Percentiles rank a stretch among this genome's conserved stretches.
phyloP scores from a whole-genome alignment of 202 grass and related monocot genomes.

The Bolboschoenoplectus hybrid region DNA sequence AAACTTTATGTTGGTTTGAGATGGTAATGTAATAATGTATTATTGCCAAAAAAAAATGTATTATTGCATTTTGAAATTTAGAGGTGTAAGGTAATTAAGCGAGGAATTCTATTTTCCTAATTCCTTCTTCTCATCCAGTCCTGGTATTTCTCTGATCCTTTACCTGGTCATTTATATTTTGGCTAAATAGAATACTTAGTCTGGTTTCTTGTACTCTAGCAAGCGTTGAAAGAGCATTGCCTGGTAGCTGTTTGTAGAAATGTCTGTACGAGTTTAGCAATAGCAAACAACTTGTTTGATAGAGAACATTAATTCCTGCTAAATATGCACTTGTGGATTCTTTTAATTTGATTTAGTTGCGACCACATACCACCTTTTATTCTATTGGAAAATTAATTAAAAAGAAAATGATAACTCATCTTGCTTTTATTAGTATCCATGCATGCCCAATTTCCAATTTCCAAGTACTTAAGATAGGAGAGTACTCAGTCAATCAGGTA shows the following conservation, averaged over 20 bases:
- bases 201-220: neutral
- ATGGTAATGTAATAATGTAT: neutral
- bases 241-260: slow-evolving; percentile 15
- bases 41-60: neutral
- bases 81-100: neutral
- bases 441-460: slow-evolving; percentile 9
- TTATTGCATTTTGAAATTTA: neutral
- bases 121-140: neutral
- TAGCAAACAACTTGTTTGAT: neutral
- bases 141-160: slow-evolving; percentile 5
- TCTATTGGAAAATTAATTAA: neutral
- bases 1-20: neutral
- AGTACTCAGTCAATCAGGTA: neutral
- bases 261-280: neutral
- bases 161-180: neutral
- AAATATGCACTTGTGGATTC: neutral
- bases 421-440: neutral
- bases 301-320: neutral
- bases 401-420: too few relatives aligned
- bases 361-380: neutral
- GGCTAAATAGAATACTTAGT: neutral
- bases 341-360: neutral
- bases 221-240: neutral
- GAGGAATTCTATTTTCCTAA: neutral
- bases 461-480: neutral